phyloP scores from a whole-genome alignment of 1,284 basidiomycete species.

The Naganishia cerealis region DNA sequence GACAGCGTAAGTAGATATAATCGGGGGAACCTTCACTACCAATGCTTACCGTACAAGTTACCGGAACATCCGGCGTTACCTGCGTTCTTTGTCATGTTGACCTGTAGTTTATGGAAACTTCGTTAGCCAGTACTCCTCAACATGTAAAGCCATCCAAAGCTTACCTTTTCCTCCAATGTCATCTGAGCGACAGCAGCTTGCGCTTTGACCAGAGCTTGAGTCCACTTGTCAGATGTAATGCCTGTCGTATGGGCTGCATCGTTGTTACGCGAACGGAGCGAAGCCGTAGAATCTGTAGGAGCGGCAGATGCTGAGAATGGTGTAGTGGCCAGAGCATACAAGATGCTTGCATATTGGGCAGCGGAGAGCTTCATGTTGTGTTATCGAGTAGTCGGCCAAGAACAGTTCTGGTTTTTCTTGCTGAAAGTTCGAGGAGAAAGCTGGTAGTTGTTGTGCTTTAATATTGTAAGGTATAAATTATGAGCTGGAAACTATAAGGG shows the following conservation, averaged over 20 bases:
- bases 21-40: background rate
- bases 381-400: background rate
- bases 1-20: background rate
- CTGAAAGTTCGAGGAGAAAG: background rate
- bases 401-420: background rate
- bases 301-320: slow-evolving; percentile 13
- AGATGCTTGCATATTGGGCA: slow-evolving; percentile 22
- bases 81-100: slow-evolving; percentile 15
- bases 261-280: slow-evolving; percentile 6
- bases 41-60: slow-evolving; percentile 8
- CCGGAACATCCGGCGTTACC: slow-evolving; percentile 20
- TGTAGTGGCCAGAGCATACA: slow-evolving; percentile 18
- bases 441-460: background rate
- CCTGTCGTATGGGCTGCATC: slow-evolving; percentile 6
- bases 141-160: slow-evolving; percentile 1
- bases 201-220: slow-evolving; percentile 19
- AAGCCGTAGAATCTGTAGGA: slow-evolving; percentile 9
- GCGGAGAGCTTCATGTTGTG: slow-evolving; percentile 25
- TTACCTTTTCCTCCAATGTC: slow-evolving; percentile 39
- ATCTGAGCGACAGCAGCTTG: slow-evolving; percentile 36
- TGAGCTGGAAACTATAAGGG: background rate
- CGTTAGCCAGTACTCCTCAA: background rate
- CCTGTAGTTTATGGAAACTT: background rate
- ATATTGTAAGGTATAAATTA: background rate
- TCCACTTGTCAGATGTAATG: slow-evolving; percentile 24